Conservation (phyloP, 306 rosid genomes). For the Astragalus membranaceus region DNA sequence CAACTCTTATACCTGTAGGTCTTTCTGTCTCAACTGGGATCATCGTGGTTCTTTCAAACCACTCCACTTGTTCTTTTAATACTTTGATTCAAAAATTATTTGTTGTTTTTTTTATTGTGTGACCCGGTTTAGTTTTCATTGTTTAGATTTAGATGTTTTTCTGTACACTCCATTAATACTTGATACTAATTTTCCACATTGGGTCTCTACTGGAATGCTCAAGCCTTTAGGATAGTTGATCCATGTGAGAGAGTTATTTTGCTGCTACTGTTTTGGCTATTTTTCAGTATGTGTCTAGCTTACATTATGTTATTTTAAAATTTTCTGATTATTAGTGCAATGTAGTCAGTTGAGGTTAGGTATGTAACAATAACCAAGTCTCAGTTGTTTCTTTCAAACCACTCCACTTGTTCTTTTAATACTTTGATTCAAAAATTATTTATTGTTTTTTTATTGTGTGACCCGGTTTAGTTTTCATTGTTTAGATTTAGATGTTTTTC, state of each 20-base stretch:
- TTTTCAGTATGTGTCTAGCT: no score
- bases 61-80: neutral
- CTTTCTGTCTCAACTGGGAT: neutral
- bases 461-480: neutral
- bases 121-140: neutral
- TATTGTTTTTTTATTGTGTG: neutral
- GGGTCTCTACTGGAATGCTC: slow-evolving; percentile 3
- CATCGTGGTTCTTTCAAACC: slow-evolving; percentile 11
- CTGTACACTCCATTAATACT: neutral
- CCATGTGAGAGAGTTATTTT: neutral
- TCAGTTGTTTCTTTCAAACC: slow-evolving; percentile 15
- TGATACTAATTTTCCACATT: neutral
- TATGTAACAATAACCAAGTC: no score
- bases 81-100: neutral
- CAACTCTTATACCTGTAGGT: neutral
- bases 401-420: neutral
- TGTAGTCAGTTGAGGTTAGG: no score
- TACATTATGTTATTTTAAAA: no score
- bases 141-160: neutral
- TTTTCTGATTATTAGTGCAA: no score
- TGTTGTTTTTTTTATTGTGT: neutral
- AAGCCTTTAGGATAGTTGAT: neutral
- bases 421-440: neutral
- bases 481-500: neutral
- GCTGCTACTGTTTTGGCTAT: no score